Percentiles rank a stretch among this genome's conserved stretches.
These are phyloP conservation scores for Penicillium sp. DNA, from an alignment of 2,329 filamentous ascomycete genomes.

Conservation along the genomic window DNA sequence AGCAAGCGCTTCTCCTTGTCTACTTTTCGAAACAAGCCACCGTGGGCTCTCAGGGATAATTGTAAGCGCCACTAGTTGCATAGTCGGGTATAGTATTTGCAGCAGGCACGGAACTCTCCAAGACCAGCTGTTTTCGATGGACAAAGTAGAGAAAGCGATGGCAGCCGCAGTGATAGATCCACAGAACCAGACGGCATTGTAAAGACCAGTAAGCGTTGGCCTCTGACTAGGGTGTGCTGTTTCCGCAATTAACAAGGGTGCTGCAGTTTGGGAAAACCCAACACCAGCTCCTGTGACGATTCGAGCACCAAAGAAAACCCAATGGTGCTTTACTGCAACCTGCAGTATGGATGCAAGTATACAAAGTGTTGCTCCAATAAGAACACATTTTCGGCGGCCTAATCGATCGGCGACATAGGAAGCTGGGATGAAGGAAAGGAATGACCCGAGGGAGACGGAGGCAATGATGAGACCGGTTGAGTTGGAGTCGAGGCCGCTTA, in stretches of 20 bases:
- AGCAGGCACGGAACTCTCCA: slow-evolving; percentile 65
- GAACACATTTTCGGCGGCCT: slow-evolving; percentile 50
- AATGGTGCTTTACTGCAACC: slow-evolving; percentile 26
- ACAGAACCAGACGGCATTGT: slow-evolving; percentile 35
- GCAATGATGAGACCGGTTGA: slow-evolving; percentile 28
- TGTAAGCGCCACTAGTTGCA: slow-evolving; percentile 56
- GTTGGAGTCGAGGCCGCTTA: slow-evolving; percentile 22
- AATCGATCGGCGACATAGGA: slow-evolving; percentile 46
- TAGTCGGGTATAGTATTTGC: slow-evolving; percentile 50
- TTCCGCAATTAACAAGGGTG: slow-evolving; percentile 36
- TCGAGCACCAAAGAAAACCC: slow-evolving; percentile 35
- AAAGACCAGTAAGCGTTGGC: slow-evolving; percentile 35
- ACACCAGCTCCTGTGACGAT: slow-evolving; percentile 44
- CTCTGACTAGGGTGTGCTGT: slow-evolving; percentile 36
- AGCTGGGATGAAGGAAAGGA: slow-evolving; percentile 29
- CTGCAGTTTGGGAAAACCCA: slow-evolving; percentile 37
- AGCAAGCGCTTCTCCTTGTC: slow-evolving; percentile 59
- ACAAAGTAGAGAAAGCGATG: slow-evolving; percentile 24
- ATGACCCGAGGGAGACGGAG: slow-evolving; percentile 29
- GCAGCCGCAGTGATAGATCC: slow-evolving; percentile 27
- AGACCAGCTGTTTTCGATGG: slow-evolving; percentile 35
- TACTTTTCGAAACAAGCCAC: slow-evolving; percentile 64
- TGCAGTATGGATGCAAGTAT: slow-evolving; percentile 34
- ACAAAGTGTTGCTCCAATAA: slow-evolving; percentile 42
- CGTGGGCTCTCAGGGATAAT: slow-evolving; percentile 66